Evolutionary conservation across 371 early-diverging fungal genomes (phyloP), one percentile per base, ranked within the genome.

Genomic region (Mortierella sp.): DNA sequence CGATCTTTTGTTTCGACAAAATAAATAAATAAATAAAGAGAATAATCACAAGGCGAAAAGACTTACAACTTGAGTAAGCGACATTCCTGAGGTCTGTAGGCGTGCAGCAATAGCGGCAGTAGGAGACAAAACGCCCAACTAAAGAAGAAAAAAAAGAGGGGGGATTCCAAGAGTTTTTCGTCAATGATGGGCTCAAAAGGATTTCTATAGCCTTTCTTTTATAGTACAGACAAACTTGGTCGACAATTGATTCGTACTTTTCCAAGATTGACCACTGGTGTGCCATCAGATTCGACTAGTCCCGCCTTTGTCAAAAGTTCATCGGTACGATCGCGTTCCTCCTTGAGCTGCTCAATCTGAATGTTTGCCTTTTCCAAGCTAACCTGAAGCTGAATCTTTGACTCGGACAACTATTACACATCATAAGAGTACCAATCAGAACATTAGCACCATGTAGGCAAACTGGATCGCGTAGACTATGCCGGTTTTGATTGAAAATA

Each of bases 21-120:
- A n/a, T n/a, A n/a, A n/a, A n/a, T n/a, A n/a, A n/a, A n/a, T n/a
- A 37, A 37, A 37, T 5, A 37, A 5, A 37, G 9, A 5, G 37
- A 37, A 37, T 9, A 37, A 9, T 9, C 37, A 37, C 3, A 37
- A 37, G 37, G 15, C 18, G 15, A 48, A 5, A 45, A 5, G 14
- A 72, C 84, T 60, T 74, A 84, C 84, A 19, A 92, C 83, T 73
- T 92, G 87, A 16, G 93, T 90, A 53, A 92, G 86, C 37, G 83
- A 86, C 79, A 81, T 83, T 62, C 84, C 88, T 47, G 85, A 67
- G 53, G 82, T 86, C 52, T 87, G 86, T 46, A 87, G 26, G 23
- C 82, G 72, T 11, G 82, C 72, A 0, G 86, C 87, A 1, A 86
- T 82, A 11, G 82, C 81, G 1, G 91, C 91, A 0, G 93, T 87